Evolutionary conservation across 2,329 filamentous ascomycete genomes (phyloP), one percentile per base, ranked within the genome.

Genomic region (Lasiodiplodia hormozganensis): DNA sequence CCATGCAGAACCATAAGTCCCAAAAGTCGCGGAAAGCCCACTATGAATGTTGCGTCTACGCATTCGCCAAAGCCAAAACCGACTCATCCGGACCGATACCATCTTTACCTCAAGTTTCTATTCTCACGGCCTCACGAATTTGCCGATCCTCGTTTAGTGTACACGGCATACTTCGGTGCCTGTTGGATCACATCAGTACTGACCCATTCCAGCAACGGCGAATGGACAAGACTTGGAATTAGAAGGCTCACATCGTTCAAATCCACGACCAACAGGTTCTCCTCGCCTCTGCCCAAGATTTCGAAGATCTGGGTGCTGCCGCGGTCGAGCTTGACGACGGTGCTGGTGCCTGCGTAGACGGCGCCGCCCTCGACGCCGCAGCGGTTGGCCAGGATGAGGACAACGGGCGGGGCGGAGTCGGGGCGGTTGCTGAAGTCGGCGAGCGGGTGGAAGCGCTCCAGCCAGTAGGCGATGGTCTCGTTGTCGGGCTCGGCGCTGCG

Each of bases 391-490:
- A 94, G 85, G 0, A 94, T 84, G 0, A 94, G 83, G 47, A 92
- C 87, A 21, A 91, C 85, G 68, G 92, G 90, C 47, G 47, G 60
- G 18, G 62, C 49, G 36, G 38, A 34, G 4, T 23, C 12, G 4
- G 57, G 57, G 11, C 60, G 60, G 12, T 4, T 36, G 16, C 23
- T 18, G 21, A 31, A n/a, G 49, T 58, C 67, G 1, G 84, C 75
- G 51, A 85, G 73, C 0, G 92, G 92, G 67, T 91, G 88, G 4
- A 95, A 83, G 0, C 92, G 85, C 21, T 87, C 85, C 0, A 93
- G 82, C 92, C 92, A 95, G 73, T 95, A 95, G 0, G 87, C 86
- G 10, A 95, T 76, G 0, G 91, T 93, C 28, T 92, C 88, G 79
- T 92, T 85, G 71, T 94, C 92, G 0, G 91, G 90, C 62, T 87